Percentiles rank a stretch among this genome's conserved stretches.
Evolutionary conservation across 2,329 filamentous ascomycete genomes (phyloP).

Genomic region (Fusarium napiforme): DNA sequence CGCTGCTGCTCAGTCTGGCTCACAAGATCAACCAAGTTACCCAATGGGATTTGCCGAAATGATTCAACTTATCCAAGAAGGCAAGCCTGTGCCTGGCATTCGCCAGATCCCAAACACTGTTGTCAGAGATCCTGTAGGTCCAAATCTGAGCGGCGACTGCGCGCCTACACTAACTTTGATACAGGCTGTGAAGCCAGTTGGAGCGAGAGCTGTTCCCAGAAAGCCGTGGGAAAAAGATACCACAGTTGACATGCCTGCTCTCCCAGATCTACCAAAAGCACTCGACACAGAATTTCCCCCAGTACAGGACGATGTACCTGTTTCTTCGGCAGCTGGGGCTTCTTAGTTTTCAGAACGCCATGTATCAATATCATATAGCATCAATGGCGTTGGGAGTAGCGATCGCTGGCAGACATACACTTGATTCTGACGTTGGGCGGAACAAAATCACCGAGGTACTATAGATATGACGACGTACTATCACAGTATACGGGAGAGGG

Average conservation of each 20-base stretch:
- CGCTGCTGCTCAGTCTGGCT: slow-evolving; percentile 30
- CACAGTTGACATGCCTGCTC: slow-evolving; percentile 19
- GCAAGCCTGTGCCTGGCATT: slow-evolving; percentile 87
- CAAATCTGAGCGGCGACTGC: background rate
- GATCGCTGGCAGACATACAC: background rate
- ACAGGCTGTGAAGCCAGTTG: slow-evolving; percentile 61
- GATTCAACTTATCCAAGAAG: slow-evolving; percentile 83
- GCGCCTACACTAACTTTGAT: slow-evolving; percentile 9
- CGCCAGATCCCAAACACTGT: slow-evolving; percentile 86
- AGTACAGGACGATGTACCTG: slow-evolving; percentile 27
- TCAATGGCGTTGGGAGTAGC: slow-evolving; percentile 20
- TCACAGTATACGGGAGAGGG: background rate
- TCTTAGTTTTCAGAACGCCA: background rate
- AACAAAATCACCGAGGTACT: background rate
- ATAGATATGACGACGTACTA: background rate
- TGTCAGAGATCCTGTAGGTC: slow-evolving; percentile 73
- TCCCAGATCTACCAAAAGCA: slow-evolving; percentile 38
- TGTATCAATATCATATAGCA: slow-evolving; percentile 8
- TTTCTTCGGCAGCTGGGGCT: background rate
- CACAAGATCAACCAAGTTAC: slow-evolving; percentile 71
- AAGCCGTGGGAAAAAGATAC: slow-evolving; percentile 83
- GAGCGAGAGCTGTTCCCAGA: slow-evolving; percentile 58
- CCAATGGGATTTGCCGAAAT: slow-evolving; percentile 87
- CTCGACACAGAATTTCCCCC: slow-evolving; percentile 53
- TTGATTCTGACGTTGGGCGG: background rate